Conservation (phyloP, 495 filamentous ascomycete genomes). For the Trichoderma erinaceum region DNA sequence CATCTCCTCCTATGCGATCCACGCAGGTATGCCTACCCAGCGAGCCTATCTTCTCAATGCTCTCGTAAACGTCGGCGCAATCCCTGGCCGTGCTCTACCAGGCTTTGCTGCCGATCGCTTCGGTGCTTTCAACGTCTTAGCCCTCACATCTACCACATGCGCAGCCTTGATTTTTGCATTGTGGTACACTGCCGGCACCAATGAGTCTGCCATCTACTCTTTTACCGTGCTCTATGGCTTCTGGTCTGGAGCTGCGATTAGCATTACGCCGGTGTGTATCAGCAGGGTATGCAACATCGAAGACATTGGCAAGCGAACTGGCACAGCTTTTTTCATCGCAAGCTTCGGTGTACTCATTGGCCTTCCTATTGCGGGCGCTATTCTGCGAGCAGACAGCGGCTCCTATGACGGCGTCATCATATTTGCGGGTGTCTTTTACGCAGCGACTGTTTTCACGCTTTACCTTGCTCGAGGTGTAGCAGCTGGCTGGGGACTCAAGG, state of each 20-base stretch:
- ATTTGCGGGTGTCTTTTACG: background rate
- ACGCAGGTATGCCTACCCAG: conserved; percentile 28
- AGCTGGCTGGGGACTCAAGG: conserved; percentile 2
- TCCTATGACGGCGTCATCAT: conserved; percentile 10
- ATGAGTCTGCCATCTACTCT: conserved; percentile 55
- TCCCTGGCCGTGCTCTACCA: conserved; percentile 63
- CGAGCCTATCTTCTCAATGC: conserved; percentile 34
- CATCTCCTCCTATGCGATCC: conserved; percentile 47
- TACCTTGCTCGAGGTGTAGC: conserved; percentile 4
- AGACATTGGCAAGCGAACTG: conserved; percentile 78
- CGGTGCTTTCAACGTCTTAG: conserved; percentile 46
- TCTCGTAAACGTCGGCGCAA: conserved; percentile 52
- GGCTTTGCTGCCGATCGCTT: conserved; percentile 63
- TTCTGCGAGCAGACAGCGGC: conserved; percentile 38
- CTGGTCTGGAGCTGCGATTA: conserved; percentile 76
- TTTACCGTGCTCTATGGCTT: conserved; percentile 81
- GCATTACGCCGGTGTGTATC: conserved; percentile 80
- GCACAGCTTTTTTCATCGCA: conserved; percentile 83
- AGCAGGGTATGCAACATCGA: conserved; percentile 85
- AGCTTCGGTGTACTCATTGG: conserved; percentile 84
- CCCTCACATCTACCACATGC: conserved; percentile 56
- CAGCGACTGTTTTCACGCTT: background rate
- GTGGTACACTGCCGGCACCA: conserved; percentile 69
- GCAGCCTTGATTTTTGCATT: conserved; percentile 61
- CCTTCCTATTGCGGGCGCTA: conserved; percentile 78